Base-by-base conservation (phyloP, 2,329 filamentous ascomycete species). In the Biscogniauxia sp. region DNA sequence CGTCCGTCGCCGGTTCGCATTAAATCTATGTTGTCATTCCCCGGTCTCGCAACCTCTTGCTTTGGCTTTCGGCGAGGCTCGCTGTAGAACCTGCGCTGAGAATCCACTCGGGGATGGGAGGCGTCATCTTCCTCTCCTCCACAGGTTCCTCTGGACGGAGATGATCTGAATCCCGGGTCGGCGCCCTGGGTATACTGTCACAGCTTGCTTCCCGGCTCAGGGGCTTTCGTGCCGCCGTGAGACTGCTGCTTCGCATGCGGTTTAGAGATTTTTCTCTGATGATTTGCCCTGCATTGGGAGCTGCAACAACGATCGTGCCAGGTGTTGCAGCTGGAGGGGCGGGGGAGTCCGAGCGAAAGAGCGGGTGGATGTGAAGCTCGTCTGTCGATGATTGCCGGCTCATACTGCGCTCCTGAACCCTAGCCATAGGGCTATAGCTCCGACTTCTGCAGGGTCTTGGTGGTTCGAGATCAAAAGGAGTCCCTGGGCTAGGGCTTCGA, bases 291-390 rank as follows among this genome's bases (percentile, higher is more conserved):
- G 87, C 87, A 50, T 87, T 83, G 0, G 89, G 89, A 2, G 89
- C 87, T 0, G 89, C 90, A 11, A 86, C 79, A 54, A 93, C 88
- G 17, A 88, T 81, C 0, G 90, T 93, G 0, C 89, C 88, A 0
- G 88, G 87, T 0, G 88, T 90, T 1, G 83, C 81, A 5, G 84
- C 76, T 0, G 89, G 85, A 1, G 89, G 87, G 7, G 89, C 82
- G 0, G 88, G 88, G 50, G 86, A 90, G 70, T 91, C 88, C 5
- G 87, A 88, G 61, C 90, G 83, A 78, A 93, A 93, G 2, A 93
- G 81, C 8, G 90, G 90, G 72, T 93, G 90, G 53, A 93, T 92
- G 70, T 92, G 86, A 3, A 86, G 80, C 72, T 93, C 88, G 68
- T 81, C 81, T 55, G 70, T 77, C 2, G 67, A 75, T 2, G 67